A percentile compares a stretch with the other conserved stretches of the same genome.
phyloP scores from a whole-genome alignment of 148 eudicot species.

The Cornus controversa region DNA sequence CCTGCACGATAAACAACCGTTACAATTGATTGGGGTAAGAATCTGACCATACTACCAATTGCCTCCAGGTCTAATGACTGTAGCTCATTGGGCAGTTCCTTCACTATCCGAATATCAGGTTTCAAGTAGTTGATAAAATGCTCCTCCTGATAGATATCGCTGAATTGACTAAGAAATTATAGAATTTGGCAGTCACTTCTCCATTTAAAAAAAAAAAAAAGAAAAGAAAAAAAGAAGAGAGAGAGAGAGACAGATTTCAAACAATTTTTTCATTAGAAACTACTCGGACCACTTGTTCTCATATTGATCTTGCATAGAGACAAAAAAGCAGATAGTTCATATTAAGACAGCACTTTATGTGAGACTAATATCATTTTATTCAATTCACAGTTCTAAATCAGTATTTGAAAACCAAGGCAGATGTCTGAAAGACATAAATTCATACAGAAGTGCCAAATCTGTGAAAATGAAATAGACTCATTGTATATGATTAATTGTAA shows the following conservation, averaged over 20 bases:
- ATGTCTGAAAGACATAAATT: neutral
- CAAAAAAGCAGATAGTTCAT: neutral
- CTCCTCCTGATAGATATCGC: conserved; percentile 99
- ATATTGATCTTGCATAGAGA: neutral
- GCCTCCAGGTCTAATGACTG: conserved; percentile 86
- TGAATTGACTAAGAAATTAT: conserved; percentile 85
- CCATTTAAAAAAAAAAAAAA: conserved; percentile 38
- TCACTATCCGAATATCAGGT: conserved; percentile 86
- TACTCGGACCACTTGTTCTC: neutral
- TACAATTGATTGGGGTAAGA: conserved; percentile 16
- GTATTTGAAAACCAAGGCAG: neutral
- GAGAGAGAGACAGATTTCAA: conserved; percentile 22
- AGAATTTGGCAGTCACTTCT: conserved; percentile 62
- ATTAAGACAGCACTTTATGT: neutral
- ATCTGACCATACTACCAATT: conserved; percentile 89
- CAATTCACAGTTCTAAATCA: neutral
- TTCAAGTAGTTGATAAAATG: conserved; percentile 82
- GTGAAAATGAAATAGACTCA: neutral
- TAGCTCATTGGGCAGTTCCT: conserved; percentile 79
- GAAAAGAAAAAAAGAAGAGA: no score
- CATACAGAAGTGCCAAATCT: neutral
- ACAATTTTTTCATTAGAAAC: conserved; percentile 13
- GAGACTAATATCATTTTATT: neutral
- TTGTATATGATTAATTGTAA: neutral
- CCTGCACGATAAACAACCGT: conserved; percentile 12